Conservation (phyloP, 768 basidiomycete genomes). For the Omphalotus guepiniiformis region DNA sequence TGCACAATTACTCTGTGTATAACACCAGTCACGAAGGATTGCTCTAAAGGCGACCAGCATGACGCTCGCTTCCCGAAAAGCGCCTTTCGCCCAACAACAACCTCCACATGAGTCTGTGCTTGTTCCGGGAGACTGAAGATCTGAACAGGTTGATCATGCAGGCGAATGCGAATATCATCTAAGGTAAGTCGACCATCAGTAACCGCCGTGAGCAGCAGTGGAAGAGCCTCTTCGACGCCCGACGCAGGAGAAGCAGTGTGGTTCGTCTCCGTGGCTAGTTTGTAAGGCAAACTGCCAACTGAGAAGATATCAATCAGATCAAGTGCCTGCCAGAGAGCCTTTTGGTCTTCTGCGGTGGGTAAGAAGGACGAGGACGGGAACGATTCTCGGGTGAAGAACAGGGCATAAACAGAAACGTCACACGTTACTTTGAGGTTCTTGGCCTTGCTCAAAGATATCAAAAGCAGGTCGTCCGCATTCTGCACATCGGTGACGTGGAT, state of each 20-base stretch:
- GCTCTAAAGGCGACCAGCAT: constrained; percentile 83
- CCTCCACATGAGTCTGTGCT: constrained; percentile 83
- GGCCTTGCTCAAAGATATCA: constrained; percentile 93
- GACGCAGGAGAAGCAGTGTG: constrained; percentile 62
- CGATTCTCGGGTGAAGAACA: constrained; percentile 81
- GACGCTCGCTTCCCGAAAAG: constrained; percentile 45
- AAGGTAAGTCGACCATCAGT: constrained; percentile 73
- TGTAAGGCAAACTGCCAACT: constrained; percentile 79
- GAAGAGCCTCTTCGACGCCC: constrained; percentile 85
- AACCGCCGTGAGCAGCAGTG: constrained; percentile 84
- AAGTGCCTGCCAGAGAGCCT: constrained; percentile 80
- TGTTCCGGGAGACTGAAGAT: constrained; percentile 93
- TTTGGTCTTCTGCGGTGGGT: constrained; percentile 74
- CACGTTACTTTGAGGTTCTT: constrained; percentile 94
- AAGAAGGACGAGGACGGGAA: constrained; percentile 63
- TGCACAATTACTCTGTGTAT: constrained; percentile 91
- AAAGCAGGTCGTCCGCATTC: constrained; percentile 76
- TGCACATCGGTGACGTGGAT: constrained; percentile 91
- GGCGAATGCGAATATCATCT: constrained; percentile 73
- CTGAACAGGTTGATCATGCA: constrained; percentile 88
- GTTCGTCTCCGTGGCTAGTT: constrained; percentile 59
- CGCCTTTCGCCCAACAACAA: constrained; percentile 76
- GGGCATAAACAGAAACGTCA: constrained; percentile 86
- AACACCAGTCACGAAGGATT: constrained; percentile 57
- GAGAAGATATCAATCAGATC: constrained; percentile 88